Base-by-base conservation (phyloP, 768 basidiomycete genomes). In the Fistulinella prunicolor region DNA sequence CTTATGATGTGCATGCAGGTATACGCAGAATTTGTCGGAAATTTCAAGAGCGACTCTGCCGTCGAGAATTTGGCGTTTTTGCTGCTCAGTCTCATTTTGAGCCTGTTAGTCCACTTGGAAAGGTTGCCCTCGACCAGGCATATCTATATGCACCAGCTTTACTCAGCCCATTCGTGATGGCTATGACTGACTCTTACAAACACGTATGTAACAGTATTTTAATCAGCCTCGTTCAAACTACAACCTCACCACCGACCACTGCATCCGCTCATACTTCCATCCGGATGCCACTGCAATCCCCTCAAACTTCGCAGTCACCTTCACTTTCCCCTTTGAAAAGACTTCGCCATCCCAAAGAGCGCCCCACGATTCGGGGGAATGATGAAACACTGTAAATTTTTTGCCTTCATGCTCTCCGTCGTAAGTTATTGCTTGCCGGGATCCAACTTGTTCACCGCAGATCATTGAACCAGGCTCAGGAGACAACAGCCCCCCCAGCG, bases 311-410 rank as follows among this genome's bases (percentile, higher is more conserved):
- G 19, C 32, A 1, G 47, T 34, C 3, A 42, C 56, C 37, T 3
- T 47, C 6, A 62, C 60, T 1, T 36, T 32, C 9, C 56, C 59
- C 23, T 55, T 42, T 7, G 19, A 29, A 21, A 75, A 73, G 0
- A 71, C 58, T 17, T 56, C 60, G 1, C 67, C 67, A 30, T 75
- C 63, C 73, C 73, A 74, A 39, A 74, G 26, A 20, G 52, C 64
- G 22, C 16, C 49, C 72, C 72, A 74, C 42, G 61, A 67, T 38
- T 67, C 62, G 4, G 70, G 62, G 2, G 19, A 22, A 37, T 75
- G 71, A 28, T 61, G 59, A 44, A 70, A 73, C 30, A 49, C 44
- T 1, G 50, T 46, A 3, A 49, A 1, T 9, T 9, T 14, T 19
- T 5, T 38, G 7, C 37, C 40, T 16, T 10, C 4, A 3, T 35